A percentile compares a stretch with the other conserved stretches of the same genome.
phyloP scores from a whole-genome alignment of 2,329 filamentous ascomycete species.

The Cercospora beticola region DNA sequence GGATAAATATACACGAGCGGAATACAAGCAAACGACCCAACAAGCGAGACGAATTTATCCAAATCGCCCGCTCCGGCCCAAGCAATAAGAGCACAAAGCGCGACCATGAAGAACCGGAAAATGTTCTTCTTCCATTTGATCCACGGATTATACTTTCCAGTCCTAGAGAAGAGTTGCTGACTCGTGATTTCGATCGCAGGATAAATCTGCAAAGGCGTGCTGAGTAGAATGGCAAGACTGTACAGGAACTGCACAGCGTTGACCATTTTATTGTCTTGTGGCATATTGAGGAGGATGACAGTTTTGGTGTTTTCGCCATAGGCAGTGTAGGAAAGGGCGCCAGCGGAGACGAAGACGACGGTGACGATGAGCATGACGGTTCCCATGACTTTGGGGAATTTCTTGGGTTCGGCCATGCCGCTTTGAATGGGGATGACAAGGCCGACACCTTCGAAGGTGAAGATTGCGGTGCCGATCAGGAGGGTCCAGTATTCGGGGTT shows the following conservation, averaged over 20 bases:
- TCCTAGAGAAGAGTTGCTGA: constrained; percentile 88
- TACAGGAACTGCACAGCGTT: constrained; percentile 96
- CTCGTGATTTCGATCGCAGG: constrained; percentile 95
- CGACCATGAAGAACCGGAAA: constrained; percentile 90
- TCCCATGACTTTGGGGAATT: constrained; percentile 85
- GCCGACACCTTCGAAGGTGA: constrained; percentile 97
- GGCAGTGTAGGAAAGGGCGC: constrained; percentile 90
- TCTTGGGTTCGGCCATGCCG: constrained; percentile 86
- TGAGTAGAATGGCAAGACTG: constrained; percentile 93
- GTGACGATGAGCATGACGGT: constrained; percentile 95
- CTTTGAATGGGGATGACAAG: constrained; percentile 98
- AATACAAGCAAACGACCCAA: constrained; percentile 97
- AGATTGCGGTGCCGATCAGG: constrained; percentile 98
- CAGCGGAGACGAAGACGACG: constrained; percentile 84
- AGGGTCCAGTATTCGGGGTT: constrained; percentile 92
- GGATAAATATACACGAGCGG: constrained; percentile 97
- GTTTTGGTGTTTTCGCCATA: constrained; percentile 95
- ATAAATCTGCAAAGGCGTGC: constrained; percentile 94
- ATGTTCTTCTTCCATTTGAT: constrained; percentile 99
- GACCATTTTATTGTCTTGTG: constrained; percentile 91
- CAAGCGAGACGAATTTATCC: constrained; percentile 94
- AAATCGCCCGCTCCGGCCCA: constrained; percentile 91
- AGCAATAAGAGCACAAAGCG: constrained; percentile 80
- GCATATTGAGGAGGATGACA: constrained; percentile 92
- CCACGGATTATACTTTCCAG: constrained; percentile 95